Evolutionary conservation across 2,329 filamentous ascomycete genomes (phyloP), one percentile per base, ranked within the genome.

Genomic region (Colletotrichum higginsianum): DNA sequence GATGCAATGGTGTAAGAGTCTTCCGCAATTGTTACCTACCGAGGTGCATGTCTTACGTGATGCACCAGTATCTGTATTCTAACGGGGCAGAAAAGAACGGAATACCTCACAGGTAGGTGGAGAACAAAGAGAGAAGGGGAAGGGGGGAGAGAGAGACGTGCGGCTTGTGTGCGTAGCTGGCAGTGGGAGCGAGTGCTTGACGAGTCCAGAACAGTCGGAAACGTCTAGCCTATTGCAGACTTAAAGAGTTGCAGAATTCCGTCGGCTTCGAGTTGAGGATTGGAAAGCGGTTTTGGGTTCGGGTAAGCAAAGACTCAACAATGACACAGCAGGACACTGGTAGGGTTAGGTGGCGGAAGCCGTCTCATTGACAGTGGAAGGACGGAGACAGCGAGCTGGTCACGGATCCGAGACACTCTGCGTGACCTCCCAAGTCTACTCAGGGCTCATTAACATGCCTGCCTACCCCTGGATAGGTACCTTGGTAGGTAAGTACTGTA

Each of bases 391-490:
- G 64, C 52, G 68, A 56, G 65, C 65, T 62, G 68, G 58, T 65
- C 68, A 71, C 68, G 68, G 68, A 71, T 71, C 68, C 68, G 68
- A 71, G 68, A 71, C 68, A 71, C 68, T 13, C 53, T 71, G 68
- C 65, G 68, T 71, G 68, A 71, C 68, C 68, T 66, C 57, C 55
- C 44, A 46, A 21, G 40, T 26, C 47, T 47, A 42, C 57, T 35
- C 11, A 40, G 26, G 23, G 16, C 30, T 9, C 30, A 35, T 35
- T 9, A 35, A 35, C 8, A 35, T 38, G 60, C 47, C 47, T 62
- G 47, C 47, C 30, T 50, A 52, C 47, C 60, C 47, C 30, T 35
- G 30, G 30, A 35, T 35, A 35, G 30, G 30, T 35, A 35, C 30
- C 30, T 35, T 8, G 30, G 30, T 35, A 30, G 53, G 53, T 53